phyloP scores from a whole-genome alignment of 2,329 filamentous ascomycete species.

The Nemania bipapillata region DNA sequence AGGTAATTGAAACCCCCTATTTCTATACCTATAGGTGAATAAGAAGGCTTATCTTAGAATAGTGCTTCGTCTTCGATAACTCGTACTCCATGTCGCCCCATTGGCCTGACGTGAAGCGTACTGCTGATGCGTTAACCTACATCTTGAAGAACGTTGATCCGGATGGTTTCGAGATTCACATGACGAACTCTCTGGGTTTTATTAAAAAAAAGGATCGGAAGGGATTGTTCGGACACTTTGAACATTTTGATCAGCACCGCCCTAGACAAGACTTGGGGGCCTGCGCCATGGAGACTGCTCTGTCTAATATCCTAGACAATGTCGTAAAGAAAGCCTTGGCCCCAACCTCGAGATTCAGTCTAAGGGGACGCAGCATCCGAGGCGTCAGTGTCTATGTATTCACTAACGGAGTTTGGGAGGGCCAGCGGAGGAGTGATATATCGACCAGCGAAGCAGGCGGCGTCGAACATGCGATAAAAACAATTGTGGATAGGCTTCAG shows the following conservation, averaged over 20 bases:
- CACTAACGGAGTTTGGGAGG: constrained; percentile 24
- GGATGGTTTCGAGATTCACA: constrained; percentile 20
- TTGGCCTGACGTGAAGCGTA: constrained; percentile 8
- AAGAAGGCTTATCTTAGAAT: not conserved
- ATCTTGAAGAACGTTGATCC: constrained; percentile 18
- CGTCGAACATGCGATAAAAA: constrained; percentile 21
- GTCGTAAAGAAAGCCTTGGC: constrained; percentile 1
- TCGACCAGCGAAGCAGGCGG: constrained; percentile 5
- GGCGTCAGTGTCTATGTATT: constrained; percentile 17
- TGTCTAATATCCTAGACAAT: not conserved
- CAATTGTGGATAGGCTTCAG: not conserved
- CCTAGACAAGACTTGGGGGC: not conserved
- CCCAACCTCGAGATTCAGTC: not conserved
- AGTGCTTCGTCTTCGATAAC: constrained; percentile 17
- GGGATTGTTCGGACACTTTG: not conserved
- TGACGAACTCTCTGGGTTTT: not conserved
- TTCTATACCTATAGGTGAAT: not conserved
- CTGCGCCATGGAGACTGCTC: constrained; percentile 10
- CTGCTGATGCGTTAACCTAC: constrained; percentile 7
- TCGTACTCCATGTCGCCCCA: constrained; percentile 2
- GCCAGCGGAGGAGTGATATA: not conserved
- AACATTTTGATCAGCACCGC: not conserved
- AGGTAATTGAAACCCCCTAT: not conserved
- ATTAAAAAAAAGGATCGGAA: not conserved
- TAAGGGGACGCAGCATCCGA: not conserved